A percentile compares a stretch with the other conserved stretches of the same genome.
Conservation (phyloP, 352 stramenopile genomes). For the Phytophthora quininea region DNA sequence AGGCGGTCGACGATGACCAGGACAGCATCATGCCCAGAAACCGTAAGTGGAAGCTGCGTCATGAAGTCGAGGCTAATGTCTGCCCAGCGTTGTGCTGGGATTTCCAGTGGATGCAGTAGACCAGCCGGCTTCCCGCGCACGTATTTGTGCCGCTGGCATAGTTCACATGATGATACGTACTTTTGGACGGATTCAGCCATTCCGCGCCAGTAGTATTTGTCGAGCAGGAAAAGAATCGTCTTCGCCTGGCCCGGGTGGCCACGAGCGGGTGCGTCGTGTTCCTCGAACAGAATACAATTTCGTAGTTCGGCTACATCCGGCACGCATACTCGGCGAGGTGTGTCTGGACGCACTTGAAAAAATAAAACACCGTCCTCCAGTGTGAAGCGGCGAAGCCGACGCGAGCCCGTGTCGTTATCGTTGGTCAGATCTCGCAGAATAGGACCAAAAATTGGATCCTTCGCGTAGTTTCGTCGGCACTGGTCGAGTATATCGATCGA, state of each 20-base stretch:
- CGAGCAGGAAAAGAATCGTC: slow-evolving; percentile 4
- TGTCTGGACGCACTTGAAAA: background rate
- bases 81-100: slow-evolving; percentile 6
- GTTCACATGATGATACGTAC: slow-evolving; percentile 12
- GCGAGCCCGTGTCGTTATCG: background rate
- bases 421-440: background rate
- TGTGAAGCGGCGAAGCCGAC: background rate
- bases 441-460: background rate
- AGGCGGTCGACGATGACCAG: slow-evolving; percentile 20
- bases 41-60: background rate
- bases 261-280: slow-evolving; percentile 8
- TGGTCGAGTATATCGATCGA: background rate
- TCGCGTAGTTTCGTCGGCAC: background rate
- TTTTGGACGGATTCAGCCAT: slow-evolving; percentile 3
- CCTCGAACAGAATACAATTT: slow-evolving; percentile 8
- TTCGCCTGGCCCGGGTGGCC: slow-evolving; percentile 8
- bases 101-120: slow-evolving; percentile 14
- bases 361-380: background rate
- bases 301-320: background rate
- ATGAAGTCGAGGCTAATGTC: slow-evolving; percentile 24
- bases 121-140: background rate
- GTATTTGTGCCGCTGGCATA: slow-evolving; percentile 16
- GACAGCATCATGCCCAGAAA: slow-evolving; percentile 4
- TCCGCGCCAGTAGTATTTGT: slow-evolving; percentile 15
- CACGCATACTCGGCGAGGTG: background rate